These are phyloP conservation scores for Calocybe indica DNA, from an alignment of 768 basidiomycete species.

Conservation along the genomic window DNA sequence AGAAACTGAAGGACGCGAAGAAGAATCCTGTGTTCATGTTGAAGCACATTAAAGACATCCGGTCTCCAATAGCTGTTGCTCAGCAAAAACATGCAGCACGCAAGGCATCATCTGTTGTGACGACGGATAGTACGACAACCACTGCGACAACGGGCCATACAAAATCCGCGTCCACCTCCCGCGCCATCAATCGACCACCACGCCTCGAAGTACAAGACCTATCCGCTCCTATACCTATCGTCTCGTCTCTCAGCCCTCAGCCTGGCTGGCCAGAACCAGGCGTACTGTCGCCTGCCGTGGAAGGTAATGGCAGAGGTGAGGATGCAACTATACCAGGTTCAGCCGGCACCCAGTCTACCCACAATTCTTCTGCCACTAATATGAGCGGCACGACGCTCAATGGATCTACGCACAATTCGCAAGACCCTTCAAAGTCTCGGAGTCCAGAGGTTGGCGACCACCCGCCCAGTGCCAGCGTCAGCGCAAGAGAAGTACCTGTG, in stretches of 20 bases:
- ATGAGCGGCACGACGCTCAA: conserved; percentile 22
- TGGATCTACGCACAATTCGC: conserved; percentile 16
- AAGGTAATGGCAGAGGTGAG: conserved; percentile 27
- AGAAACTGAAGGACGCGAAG: conserved; percentile 93
- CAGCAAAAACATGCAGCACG: conserved; percentile 92
- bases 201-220: conserved; percentile 66
- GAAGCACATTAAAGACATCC: conserved; percentile 93
- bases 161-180: conserved; percentile 32
- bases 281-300: conserved; percentile 51
- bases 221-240: conserved; percentile 39
- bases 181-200: conserved; percentile 53
- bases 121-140: conserved; percentile 34
- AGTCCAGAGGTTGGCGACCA: conserved; percentile 11
- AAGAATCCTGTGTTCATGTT: conserved; percentile 99
- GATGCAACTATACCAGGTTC: conserved; percentile 34
- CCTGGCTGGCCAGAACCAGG: conserved; percentile 72
- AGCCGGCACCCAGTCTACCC: conserved; percentile 10
- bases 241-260: conserved; percentile 58
- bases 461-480: conserved; percentile 13
- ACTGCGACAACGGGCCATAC: conserved; percentile 39
- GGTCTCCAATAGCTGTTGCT: conserved; percentile 94
- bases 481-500: conserved; percentile 36
- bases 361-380: conserved; percentile 14
- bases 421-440: conserved; percentile 18
- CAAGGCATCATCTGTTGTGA: conserved; percentile 59